Evolutionary conservation across 805 yeast genomes (phyloP).

Genomic region (Metschnikowia continentalis): DNA sequence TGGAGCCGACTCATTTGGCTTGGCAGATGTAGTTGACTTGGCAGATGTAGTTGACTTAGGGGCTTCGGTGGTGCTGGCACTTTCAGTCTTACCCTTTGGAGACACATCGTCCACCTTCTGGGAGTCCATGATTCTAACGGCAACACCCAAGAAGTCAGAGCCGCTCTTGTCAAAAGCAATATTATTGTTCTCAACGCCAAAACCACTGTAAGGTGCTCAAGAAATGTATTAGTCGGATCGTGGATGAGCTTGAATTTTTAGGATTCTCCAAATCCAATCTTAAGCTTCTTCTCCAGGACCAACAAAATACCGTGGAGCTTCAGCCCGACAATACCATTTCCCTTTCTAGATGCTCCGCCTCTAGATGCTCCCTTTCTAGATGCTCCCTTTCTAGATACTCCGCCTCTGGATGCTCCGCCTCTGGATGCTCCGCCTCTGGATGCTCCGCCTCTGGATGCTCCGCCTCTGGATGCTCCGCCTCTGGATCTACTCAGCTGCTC

Average conservation of each 20-base stretch:
- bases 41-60: neutral
- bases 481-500: conserved; percentile 65
- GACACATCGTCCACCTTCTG: neutral
- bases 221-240: conserved; percentile 62
- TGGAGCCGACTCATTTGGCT: neutral
- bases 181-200: conserved; percentile 24
- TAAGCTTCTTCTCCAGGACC: conserved; percentile 34
- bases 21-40: too few relatives aligned
- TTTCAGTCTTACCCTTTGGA: conserved; percentile 20
- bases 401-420: too few relatives aligned
- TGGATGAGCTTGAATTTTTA: conserved; percentile 53
- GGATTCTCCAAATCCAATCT: conserved; percentile 51
- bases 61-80: neutral
- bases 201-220: conserved; percentile 49
- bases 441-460: too few relatives aligned
- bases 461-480: conserved; percentile 84
- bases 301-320: conserved; percentile 28
- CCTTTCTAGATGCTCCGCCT: too few relatives aligned
- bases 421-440: too few relatives aligned
- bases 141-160: neutral
- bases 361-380: too few relatives aligned
- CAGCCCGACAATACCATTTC: conserved; percentile 30
- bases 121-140: neutral
- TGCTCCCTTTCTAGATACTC: too few relatives aligned
- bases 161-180: conserved; percentile 23